A percentile compares a stretch with the other conserved stretches of the same genome.
Conservation (phyloP, 75 land plant genomes). For the Pinus albicaulis region DNA sequence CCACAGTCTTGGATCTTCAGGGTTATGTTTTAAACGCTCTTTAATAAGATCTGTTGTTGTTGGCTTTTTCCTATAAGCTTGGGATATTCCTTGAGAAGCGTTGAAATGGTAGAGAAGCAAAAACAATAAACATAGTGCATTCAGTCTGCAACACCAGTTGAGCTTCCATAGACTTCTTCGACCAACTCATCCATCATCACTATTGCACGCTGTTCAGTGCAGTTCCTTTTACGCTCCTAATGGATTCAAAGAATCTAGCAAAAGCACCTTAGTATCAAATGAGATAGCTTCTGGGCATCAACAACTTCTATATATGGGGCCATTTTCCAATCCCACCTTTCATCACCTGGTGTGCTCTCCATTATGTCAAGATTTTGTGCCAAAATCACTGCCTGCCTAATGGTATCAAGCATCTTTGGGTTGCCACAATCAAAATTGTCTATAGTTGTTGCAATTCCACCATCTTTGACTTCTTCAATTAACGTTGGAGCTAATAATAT, state of each 20-base stretch:
- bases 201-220: slow-evolving; percentile 77
- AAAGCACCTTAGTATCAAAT: slow-evolving; percentile 49
- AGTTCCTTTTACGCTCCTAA: slow-evolving; percentile 79
- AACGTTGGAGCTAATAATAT: too few relatives aligned
- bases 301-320: slow-evolving; percentile 92
- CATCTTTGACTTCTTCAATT: too few relatives aligned
- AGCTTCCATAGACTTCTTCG: slow-evolving; percentile 28
- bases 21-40: slow-evolving; percentile 44
- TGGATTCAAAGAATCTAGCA: slow-evolving; percentile 76
- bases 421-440: too few relatives aligned
- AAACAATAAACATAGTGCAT: slow-evolving; percentile 64
- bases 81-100: slow-evolving; percentile 64
- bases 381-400: too few relatives aligned
- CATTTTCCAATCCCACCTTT: slow-evolving; percentile 88
- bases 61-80: slow-evolving; percentile 59
- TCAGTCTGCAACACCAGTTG: slow-evolving; percentile 42
- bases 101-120: slow-evolving; percentile 56
- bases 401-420: too few relatives aligned
- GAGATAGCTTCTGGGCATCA: slow-evolving; percentile 53
- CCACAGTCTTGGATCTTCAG: slow-evolving; percentile 90
- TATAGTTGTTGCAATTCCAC: too few relatives aligned
- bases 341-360: too few relatives aligned
- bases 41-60: slow-evolving; percentile 84
- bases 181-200: slow-evolving; percentile 88
- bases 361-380: too few relatives aligned